phyloP scores from a whole-genome alignment of 768 basidiomycete species.

The Lactifluus piperatus region DNA sequence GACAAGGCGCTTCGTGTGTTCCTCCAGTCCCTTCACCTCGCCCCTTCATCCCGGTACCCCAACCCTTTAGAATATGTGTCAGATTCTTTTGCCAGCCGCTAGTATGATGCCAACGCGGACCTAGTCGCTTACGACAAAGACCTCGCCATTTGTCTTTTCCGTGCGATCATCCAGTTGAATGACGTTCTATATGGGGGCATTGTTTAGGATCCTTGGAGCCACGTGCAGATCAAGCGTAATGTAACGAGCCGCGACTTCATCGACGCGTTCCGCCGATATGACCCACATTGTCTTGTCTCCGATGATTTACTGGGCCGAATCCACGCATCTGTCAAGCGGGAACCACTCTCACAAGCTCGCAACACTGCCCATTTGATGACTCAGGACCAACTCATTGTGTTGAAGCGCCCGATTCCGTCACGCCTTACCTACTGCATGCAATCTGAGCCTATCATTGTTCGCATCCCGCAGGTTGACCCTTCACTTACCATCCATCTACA shows the following conservation, averaged over 20 bases:
- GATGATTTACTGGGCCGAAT: conserved; percentile 72
- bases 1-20: conserved; percentile 89
- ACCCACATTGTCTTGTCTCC: conserved; percentile 57
- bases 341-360: conserved; percentile 65
- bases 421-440: conserved; percentile 82
- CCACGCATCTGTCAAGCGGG: conserved; percentile 67
- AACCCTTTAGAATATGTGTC: conserved; percentile 60
- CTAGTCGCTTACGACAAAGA: conserved; percentile 78
- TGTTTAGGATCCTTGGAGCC: conserved; percentile 48
- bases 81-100: conserved; percentile 77
- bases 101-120: conserved; percentile 83
- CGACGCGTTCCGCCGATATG: conserved; percentile 73
- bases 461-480: conserved; percentile 81
- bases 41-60: conserved; percentile 34
- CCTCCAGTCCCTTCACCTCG: conserved; percentile 71
- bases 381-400: conserved; percentile 50
- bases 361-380: conserved; percentile 30
- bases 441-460: conserved; percentile 80
- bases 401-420: conserved; percentile 67
- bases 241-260: conserved; percentile 74
- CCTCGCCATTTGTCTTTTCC: conserved; percentile 64
- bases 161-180: conserved; percentile 81
- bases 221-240: conserved; percentile 45
- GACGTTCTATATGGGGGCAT: conserved; percentile 77
- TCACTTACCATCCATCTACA: conserved; percentile 72